Evolutionary conservation across 2,329 filamentous ascomycete species (phyloP), one percentile per base, ranked within the genome.

Genomic region (Xylaria sp.): DNA sequence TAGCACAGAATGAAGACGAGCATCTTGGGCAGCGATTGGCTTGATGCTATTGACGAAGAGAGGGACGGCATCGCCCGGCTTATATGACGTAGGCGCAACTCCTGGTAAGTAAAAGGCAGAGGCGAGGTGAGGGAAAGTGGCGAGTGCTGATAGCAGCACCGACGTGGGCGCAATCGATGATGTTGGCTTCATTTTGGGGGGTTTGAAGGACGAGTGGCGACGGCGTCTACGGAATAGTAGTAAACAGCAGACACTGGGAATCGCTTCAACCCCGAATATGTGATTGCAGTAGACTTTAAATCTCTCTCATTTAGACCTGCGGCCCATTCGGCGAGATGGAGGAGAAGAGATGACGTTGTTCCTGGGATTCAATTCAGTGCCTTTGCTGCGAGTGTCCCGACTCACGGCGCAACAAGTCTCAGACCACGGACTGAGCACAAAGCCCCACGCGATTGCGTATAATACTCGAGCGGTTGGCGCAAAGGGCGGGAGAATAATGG

Each of bases 61-160:
- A 23, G 92, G 91, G 23, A 99, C 94, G 30, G 78, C 78, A 68
- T 94, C 90, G 71, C 86, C 89, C 55, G 80, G 78, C 69, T 90
- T 86, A 79, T 99, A 99, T 59, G 93, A 93, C 49, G 91, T 95
- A 19, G 94, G 94, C 66, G 93, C 92, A 68, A 97, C 92, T 67
- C 94, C 94, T 44, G 93, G 94, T 47, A 99, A 89, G 78, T 99
- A 99, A 79, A 97, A 99, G 58, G 91, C 91, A 2, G 85, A 81
- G 11, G 80, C 76, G 42, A 85, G 72, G 63, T 83, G 79, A 23
- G 84, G 81, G 34, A 79, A 71, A 52, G 78, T 75, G 44, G 86
- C 70, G 52, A 85, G 70, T 30, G 81, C 74, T 19, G 83, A 70
- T 55, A 84, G 76, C 72, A 79, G 73, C 72, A 74, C 78, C 72